Conservation (phyloP, 1,139 yeast genomes). For the Candida glucosophila region DNA sequence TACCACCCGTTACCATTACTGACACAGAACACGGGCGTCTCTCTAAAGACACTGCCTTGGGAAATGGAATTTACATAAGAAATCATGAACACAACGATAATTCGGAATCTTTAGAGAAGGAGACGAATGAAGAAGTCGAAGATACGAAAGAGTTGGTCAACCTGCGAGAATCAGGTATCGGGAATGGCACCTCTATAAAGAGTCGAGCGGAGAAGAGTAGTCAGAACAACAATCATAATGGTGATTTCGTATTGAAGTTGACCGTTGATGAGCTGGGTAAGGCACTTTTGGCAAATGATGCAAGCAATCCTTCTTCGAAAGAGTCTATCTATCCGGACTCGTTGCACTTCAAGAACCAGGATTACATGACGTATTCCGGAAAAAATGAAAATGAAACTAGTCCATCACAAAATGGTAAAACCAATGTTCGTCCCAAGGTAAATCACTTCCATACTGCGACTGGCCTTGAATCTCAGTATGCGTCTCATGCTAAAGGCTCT, state of each 20-base stretch:
- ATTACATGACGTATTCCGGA: neutral
- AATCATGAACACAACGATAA: too few relatives aligned
- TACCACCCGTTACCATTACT: slow-evolving; percentile 25
- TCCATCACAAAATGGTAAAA: neutral
- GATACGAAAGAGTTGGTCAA: too few relatives aligned
- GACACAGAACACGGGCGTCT: too few relatives aligned
- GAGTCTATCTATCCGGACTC: too few relatives aligned
- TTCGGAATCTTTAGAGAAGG: too few relatives aligned
- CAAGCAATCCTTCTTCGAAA: too few relatives aligned
- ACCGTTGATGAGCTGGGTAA: slow-evolving; percentile 40
- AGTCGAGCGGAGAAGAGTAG: too few relatives aligned
- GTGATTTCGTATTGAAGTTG: slow-evolving; percentile 26
- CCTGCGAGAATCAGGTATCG: too few relatives aligned
- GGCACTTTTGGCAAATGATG: slow-evolving; percentile 29
- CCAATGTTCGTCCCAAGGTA: neutral
- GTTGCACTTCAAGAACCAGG: neutral
- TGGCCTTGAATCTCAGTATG: too few relatives aligned
- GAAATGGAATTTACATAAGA: slow-evolving; percentile 3
- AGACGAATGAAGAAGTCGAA: too few relatives aligned
- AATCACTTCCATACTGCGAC: neutral
- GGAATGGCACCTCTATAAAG: too few relatives aligned
- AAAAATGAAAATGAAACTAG: neutral
- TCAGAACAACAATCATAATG: slow-evolving; percentile 1
- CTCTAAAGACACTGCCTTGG: slow-evolving; percentile 2
- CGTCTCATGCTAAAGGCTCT: neutral